These are phyloP conservation scores for Phytopythium aichiense DNA, from an alignment of 352 stramenopile genomes.

Conservation along the genomic window DNA sequence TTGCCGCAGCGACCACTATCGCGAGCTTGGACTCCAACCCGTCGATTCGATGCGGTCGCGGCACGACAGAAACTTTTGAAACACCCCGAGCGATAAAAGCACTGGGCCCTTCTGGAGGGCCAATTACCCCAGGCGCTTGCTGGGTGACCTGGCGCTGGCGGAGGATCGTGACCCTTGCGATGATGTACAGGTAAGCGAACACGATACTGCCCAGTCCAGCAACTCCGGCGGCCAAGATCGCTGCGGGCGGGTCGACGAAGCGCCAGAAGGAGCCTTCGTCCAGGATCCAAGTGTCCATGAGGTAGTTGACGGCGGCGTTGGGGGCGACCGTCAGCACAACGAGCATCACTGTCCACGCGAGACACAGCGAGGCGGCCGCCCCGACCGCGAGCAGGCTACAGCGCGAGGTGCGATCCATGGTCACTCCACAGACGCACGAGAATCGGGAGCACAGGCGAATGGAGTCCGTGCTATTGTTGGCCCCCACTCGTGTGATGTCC, in stretches of 20 bases:
- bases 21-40: not conserved
- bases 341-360: conserved; percentile 12
- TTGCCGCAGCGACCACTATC: not conserved
- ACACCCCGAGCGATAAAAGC: no score
- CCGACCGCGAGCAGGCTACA: not conserved
- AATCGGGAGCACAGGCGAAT: not conserved
- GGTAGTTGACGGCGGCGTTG: conserved; percentile 8
- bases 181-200: conserved; percentile 4
- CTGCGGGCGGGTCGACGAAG: conserved; percentile 1
- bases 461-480: no score
- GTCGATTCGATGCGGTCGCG: not conserved
- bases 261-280: conserved; percentile 15
- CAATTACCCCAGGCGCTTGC: no score
- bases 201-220: not conserved
- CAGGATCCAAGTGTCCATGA: conserved; percentile 9
- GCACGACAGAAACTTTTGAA: not conserved
- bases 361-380: not conserved
- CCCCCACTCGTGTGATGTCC: no score
- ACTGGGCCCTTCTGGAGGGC: no score
- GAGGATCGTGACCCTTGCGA: not conserved
- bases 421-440: not conserved
- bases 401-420: not conserved
- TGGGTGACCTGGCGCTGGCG: not conserved
- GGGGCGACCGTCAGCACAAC: conserved; percentile 9
- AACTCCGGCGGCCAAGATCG: not conserved